Conservation (phyloP, 2,329 filamentous ascomycete species). For the Penicillium sp. region DNA sequence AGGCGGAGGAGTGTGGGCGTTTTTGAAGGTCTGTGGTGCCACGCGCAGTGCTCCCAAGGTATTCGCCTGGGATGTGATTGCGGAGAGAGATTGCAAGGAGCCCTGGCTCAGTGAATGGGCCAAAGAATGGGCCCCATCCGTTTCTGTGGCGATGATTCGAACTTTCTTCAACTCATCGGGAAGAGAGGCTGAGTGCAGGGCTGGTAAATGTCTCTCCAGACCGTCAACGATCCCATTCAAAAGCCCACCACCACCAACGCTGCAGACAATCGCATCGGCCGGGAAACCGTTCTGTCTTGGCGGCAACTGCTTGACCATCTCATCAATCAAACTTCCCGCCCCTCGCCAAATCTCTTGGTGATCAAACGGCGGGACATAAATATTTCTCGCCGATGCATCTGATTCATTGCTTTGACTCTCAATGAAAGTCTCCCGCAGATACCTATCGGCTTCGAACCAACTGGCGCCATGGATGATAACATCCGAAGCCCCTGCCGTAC, state of each 20-base stretch:
- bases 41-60: slow-evolving; percentile 70
- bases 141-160: slow-evolving; percentile 70
- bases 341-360: slow-evolving; percentile 42
- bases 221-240: slow-evolving; percentile 73
- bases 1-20: slow-evolving; percentile 50
- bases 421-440: slow-evolving; percentile 57
- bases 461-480: slow-evolving; percentile 68
- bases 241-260: slow-evolving; percentile 75
- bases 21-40: slow-evolving; percentile 63
- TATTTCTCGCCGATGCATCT: slow-evolving; percentile 20
- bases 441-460: slow-evolving; percentile 69
- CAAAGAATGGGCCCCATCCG: slow-evolving; percentile 69
- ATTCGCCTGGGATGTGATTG: slow-evolving; percentile 72
- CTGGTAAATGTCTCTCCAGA: slow-evolving; percentile 42
- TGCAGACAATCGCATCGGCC: slow-evolving; percentile 73
- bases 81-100: slow-evolving; percentile 60
- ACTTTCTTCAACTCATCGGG: slow-evolving; percentile 14
- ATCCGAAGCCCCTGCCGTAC: slow-evolving; percentile 61
- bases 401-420: slow-evolving; percentile 14
- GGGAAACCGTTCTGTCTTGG: slow-evolving; percentile 31
- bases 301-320: slow-evolving; percentile 39
- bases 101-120: slow-evolving; percentile 58
- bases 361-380: slow-evolving; percentile 43
- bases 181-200: not conserved
- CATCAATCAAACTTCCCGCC: slow-evolving; percentile 35